These are phyloP conservation scores for Pleurotus djamor DNA, from an alignment of 768 basidiomycete species.

Conservation along the genomic window DNA sequence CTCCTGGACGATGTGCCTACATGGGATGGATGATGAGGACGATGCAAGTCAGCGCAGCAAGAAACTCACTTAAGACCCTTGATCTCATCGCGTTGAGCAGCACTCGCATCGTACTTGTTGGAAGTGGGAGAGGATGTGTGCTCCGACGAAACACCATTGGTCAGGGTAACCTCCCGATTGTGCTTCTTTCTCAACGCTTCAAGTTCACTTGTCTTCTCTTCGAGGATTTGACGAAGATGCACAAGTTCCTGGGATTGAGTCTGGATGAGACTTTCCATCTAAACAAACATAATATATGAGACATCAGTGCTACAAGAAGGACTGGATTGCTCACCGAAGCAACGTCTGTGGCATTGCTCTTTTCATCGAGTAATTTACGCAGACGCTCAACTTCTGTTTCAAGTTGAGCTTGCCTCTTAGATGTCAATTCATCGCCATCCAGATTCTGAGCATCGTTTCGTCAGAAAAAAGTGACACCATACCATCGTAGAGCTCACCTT, in stretches of 20 bases:
- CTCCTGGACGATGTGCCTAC: slow-evolving; percentile 84
- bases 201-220: slow-evolving; percentile 42
- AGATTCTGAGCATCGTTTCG: slow-evolving; percentile 46
- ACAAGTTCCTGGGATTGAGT: slow-evolving; percentile 25
- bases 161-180: slow-evolving; percentile 55
- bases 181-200: slow-evolving; percentile 54
- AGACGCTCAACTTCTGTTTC: slow-evolving; percentile 56
- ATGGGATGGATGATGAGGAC: slow-evolving; percentile 1
- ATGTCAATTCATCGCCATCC: slow-evolving; percentile 29
- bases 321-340: slow-evolving; percentile 15
- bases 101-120: slow-evolving; percentile 51
- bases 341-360: slow-evolving; percentile 14
- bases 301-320: neutral
- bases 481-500: slow-evolving; percentile 57
- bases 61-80: slow-evolving; percentile 75
- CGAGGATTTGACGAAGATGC: slow-evolving; percentile 24
- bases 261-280: slow-evolving; percentile 24
- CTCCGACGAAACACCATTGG: slow-evolving; percentile 37
- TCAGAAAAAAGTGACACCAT: slow-evolving; percentile 1
- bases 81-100: slow-evolving; percentile 58
- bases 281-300: slow-evolving; percentile 5
- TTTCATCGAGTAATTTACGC: slow-evolving; percentile 41
- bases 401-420: slow-evolving; percentile 27
- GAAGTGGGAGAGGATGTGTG: slow-evolving; percentile 28
- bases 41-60: neutral